These are phyloP conservation scores for Primulina tabacum DNA, from an alignment of 257 asterid species.

Conservation along the genomic window DNA sequence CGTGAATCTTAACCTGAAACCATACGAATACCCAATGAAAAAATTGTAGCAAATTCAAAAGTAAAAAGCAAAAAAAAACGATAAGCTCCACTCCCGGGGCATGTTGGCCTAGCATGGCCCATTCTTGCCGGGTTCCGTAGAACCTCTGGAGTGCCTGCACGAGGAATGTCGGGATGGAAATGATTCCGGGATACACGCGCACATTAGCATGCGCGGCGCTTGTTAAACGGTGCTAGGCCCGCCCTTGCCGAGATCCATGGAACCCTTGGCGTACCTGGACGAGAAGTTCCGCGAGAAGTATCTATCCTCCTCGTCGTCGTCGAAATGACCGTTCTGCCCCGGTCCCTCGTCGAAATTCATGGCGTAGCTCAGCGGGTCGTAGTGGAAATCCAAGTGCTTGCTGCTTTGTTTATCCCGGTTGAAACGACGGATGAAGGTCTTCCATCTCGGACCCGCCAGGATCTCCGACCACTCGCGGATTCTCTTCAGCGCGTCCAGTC, in stretches of 20 bases:
- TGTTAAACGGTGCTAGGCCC: conserved; percentile 51
- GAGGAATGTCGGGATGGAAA: too few species aligned
- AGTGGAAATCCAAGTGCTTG: conserved; percentile 44
- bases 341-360: conserved; percentile 69
- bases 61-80: background rate
- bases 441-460: conserved; percentile 85
- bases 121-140: background rate
- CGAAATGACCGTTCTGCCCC: conserved; percentile 34
- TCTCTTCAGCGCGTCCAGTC: conserved; percentile 43
- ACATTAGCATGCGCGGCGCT: background rate
- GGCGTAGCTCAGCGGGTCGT: conserved; percentile 70
- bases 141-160: background rate
- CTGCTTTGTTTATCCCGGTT: conserved; percentile 40
- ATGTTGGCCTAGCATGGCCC: background rate
- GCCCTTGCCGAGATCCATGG: conserved; percentile 54
- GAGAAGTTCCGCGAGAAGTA: conserved; percentile 58
- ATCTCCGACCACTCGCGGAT: conserved; percentile 71
- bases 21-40: too few species aligned
- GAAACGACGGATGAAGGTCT: conserved; percentile 69
- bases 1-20: too few species aligned
- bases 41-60: too few species aligned
- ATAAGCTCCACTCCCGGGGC: background rate
- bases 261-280: conserved; percentile 68
- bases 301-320: conserved; percentile 46
- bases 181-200: too few species aligned